Conservation (phyloP, 305 asterid species). For the Fraxinus floribunda region DNA sequence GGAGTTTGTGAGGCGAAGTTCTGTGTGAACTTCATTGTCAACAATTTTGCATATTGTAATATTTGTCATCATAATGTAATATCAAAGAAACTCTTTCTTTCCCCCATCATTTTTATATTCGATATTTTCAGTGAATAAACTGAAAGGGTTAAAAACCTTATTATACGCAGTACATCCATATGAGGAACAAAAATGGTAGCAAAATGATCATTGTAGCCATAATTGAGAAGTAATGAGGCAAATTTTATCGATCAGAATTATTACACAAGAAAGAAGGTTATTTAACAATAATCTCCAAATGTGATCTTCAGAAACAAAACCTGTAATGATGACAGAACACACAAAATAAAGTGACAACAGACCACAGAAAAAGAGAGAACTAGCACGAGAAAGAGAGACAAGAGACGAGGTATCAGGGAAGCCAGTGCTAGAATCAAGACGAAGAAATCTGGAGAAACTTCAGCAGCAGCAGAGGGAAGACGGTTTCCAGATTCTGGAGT, state of each 20-base stretch:
- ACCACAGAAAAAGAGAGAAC: neutral
- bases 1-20: slow-evolving; percentile 21
- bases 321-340: neutral
- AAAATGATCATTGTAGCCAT: neutral
- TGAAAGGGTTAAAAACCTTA: neutral
- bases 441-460: neutral
- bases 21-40: slow-evolving; percentile 18
- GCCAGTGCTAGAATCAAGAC: neutral
- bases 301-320: neutral
- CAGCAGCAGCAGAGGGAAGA: slow-evolving; percentile 7
- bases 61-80: neutral
- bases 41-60: slow-evolving; percentile 27
- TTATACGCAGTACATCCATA: neutral
- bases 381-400: neutral
- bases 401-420: neutral
- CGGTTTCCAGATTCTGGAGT: neutral
- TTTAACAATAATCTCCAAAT: neutral
- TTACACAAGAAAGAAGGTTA: neutral
- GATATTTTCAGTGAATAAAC: neutral
- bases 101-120: neutral
- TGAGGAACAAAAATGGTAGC: neutral
- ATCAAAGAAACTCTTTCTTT: neutral
- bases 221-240: neutral
- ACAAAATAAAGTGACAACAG: neutral
- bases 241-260: neutral